Evolutionary conservation across 2,329 filamentous ascomycete species (phyloP).

Genomic region (Fusarium sp.): DNA sequence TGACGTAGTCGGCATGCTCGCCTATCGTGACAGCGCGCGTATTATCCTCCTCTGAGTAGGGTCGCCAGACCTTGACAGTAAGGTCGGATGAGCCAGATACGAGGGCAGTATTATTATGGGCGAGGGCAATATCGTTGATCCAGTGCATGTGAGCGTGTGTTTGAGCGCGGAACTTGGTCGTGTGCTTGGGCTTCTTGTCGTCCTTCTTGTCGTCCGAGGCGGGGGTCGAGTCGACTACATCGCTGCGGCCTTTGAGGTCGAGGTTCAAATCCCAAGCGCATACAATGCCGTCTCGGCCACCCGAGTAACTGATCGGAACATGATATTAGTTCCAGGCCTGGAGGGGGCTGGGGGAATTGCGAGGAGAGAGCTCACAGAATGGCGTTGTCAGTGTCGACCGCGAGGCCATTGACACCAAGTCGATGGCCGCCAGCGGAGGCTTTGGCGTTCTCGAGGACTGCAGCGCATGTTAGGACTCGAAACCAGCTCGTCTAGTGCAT

Average conservation of each 20-base stretch:
- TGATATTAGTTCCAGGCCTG: constrained; percentile 26
- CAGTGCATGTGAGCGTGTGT: constrained; percentile 88
- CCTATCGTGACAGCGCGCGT: constrained; percentile 76
- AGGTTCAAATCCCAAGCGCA: constrained; percentile 94
- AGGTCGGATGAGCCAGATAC: constrained; percentile 95
- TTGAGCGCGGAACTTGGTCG: constrained; percentile 69
- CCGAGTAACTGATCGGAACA: constrained; percentile 78
- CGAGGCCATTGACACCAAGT: constrained; percentile 93
- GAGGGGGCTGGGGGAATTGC: constrained; percentile 7
- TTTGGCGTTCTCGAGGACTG: constrained; percentile 69
- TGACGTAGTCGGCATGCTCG: constrained; percentile 95
- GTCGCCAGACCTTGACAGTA: constrained; percentile 92
- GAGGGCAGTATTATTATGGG: constrained; percentile 79
- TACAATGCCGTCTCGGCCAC: constrained; percentile 92
- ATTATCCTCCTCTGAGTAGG: constrained; percentile 69
- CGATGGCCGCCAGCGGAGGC: constrained; percentile 81
- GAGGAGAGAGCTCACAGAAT: constrained; percentile 75
- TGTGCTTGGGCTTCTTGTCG: constrained; percentile 51
- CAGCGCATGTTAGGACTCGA: constrained; percentile 9
- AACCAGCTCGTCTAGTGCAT: neutral
- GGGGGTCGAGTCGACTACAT: constrained; percentile 43
- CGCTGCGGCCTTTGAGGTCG: constrained; percentile 61
- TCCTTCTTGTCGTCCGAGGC: constrained; percentile 44
- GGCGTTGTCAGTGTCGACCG: constrained; percentile 82
- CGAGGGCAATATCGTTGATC: constrained; percentile 92